Evolutionary conservation across 305 asterid genomes (phyloP).

Genomic region (Solanum aculeatissimum): DNA sequence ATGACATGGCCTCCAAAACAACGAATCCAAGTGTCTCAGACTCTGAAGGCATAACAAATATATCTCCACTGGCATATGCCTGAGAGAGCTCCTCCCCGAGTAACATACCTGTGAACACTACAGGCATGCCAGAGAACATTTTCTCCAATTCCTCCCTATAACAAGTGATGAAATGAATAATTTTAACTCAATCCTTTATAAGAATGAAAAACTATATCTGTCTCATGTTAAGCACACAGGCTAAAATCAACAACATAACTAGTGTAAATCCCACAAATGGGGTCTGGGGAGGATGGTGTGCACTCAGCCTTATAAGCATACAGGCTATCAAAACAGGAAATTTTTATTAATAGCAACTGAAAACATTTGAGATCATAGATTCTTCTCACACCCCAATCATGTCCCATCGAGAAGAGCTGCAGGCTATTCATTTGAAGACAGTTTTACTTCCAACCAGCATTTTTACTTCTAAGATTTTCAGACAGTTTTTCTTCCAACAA

Average conservation of each 20-base stretch:
- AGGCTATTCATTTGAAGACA: neutral
- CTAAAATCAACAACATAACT: neutral
- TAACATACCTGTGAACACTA: conserved; percentile 81
- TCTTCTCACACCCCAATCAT: neutral
- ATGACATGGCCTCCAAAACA: conserved; percentile 93
- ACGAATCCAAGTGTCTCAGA: conserved; percentile 94
- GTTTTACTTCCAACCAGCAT: neutral
- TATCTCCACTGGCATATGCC: conserved; percentile 95
- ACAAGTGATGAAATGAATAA: neutral
- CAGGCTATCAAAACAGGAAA: neutral
- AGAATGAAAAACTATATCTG: neutral
- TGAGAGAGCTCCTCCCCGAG: conserved; percentile 95
- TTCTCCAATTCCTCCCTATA: conserved; percentile 73
- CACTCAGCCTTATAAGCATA: neutral
- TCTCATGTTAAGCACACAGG: neutral
- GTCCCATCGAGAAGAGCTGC: neutral
- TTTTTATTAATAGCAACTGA: neutral
- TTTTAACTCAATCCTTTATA: neutral
- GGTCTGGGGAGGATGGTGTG: neutral
- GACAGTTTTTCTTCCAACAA: neutral
- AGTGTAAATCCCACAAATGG: neutral
- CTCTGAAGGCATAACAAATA: conserved; percentile 90
- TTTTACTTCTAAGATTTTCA: neutral
- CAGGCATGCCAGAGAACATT: conserved; percentile 69
- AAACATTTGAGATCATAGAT: neutral